Conservation (phyloP, 495 filamentous ascomycete genomes). For the Penicillium robsamsonii region DNA sequence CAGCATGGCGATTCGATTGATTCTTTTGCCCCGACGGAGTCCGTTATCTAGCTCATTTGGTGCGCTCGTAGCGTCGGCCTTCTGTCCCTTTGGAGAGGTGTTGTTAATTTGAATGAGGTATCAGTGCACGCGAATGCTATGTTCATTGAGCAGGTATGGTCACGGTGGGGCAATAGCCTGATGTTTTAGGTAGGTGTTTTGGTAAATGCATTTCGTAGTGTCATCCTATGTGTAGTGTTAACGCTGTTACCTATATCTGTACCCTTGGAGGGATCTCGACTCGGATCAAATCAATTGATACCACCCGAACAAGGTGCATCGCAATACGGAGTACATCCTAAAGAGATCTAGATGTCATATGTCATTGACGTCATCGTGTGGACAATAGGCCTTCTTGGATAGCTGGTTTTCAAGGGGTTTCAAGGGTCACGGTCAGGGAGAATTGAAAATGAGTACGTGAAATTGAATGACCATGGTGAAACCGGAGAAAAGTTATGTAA, state of each 20-base stretch:
- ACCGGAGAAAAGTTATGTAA: no score
- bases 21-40: constrained; percentile 2
- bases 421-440: no score
- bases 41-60: background rate
- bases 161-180: background rate
- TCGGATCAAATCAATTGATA: background rate
- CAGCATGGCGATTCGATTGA: constrained; percentile 17
- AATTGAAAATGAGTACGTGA: no score
- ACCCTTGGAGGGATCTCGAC: background rate
- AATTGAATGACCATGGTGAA: no score
- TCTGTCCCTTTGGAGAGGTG: background rate
- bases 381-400: no score
- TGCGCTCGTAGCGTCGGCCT: background rate
- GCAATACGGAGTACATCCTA: no score
- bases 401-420: no score
- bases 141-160: background rate
- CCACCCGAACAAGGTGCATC: no score
- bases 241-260: background rate
- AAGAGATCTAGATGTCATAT: no score
- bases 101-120: background rate
- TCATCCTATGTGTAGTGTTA: background rate
- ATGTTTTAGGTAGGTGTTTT: background rate
- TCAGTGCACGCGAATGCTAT: background rate
- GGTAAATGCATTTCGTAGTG: background rate
- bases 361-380: no score